Evolutionary conservation across 305 asterid species (phyloP).

Genomic region (Fraxinus greggii): DNA sequence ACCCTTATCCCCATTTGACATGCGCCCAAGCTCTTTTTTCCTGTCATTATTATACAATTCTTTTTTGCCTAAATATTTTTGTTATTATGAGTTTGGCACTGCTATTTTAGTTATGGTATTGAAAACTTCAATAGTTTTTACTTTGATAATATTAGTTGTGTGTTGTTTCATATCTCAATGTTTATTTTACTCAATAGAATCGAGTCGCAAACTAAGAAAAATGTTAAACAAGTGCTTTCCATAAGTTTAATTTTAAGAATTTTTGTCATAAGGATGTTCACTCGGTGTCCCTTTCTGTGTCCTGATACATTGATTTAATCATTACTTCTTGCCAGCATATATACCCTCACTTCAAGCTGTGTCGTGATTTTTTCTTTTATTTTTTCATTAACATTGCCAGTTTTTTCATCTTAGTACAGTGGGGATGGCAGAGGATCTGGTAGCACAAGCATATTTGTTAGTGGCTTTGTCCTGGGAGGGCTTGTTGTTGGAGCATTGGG

Average conservation of each 20-base stretch:
- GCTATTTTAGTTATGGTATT: not conserved
- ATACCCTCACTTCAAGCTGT: not conserved
- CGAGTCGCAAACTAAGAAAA: not conserved
- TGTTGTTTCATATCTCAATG: not conserved
- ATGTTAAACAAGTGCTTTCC: not conserved
- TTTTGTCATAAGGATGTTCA: not conserved
- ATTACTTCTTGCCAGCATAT: not conserved
- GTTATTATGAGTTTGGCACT: not conserved
- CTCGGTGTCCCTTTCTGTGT: not conserved
- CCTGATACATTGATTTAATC: not conserved
- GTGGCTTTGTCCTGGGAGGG: constrained; percentile 54
- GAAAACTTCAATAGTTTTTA: not conserved
- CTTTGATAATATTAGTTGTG: not conserved
- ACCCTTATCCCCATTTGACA: not conserved
- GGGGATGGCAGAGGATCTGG: constrained; percentile 34
- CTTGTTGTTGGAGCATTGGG: constrained; percentile 46
- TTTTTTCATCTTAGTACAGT: constrained; percentile 27
- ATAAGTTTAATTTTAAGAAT: not conserved
- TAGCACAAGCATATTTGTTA: constrained; percentile 35
- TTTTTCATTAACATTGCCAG: not conserved
- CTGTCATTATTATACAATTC: not conserved
- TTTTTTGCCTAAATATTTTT: not conserved
- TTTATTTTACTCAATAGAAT: not conserved
- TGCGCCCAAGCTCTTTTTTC: not conserved
- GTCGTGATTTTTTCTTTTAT: not conserved